Evolutionary conservation across 768 basidiomycete genomes (phyloP).

Genomic region (Pulveroboletus frians): DNA sequence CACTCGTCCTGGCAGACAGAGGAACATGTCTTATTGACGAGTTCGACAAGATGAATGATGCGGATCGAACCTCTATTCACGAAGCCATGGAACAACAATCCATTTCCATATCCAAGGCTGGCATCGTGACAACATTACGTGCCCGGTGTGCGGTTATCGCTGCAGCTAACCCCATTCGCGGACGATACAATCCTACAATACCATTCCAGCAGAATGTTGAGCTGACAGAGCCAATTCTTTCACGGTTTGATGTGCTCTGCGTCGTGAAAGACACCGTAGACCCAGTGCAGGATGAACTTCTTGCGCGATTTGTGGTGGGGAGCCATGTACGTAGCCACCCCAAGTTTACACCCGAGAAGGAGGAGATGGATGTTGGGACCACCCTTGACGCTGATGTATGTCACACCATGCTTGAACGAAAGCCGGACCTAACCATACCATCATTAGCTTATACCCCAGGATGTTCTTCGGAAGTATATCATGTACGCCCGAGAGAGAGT

Average conservation of each 20-base stretch:
- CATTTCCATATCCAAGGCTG: conserved; percentile 98
- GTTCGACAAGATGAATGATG: conserved; percentile 99
- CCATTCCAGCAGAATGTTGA: conserved; percentile 99
- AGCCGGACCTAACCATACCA: conserved; percentile 8
- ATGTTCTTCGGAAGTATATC: conserved; percentile 94
- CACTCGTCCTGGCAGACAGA: conserved; percentile 96
- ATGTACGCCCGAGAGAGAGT: conserved; percentile 97
- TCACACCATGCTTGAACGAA: conserved; percentile 7
- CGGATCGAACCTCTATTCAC: conserved; percentile 96
- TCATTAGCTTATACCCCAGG: conserved; percentile 89
- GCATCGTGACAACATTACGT: conserved; percentile 96
- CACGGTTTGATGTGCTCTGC: conserved; percentile 95
- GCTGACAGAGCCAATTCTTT: conserved; percentile 95
- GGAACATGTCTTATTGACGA: conserved; percentile 98
- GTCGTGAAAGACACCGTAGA: conserved; percentile 98
- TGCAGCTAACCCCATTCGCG: conserved; percentile 95
- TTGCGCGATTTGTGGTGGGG: conserved; percentile 97
- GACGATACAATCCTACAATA: conserved; percentile 96
- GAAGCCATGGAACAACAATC: conserved; percentile 99
- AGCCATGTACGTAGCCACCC: conserved; percentile 94
- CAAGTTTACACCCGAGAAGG: conserved; percentile 76
- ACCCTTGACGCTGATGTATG: conserved; percentile 85
- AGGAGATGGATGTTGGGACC: conserved; percentile 93
- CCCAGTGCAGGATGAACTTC: conserved; percentile 92
- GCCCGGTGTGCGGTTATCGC: conserved; percentile 97